A percentile compares a stretch with the other conserved stretches of the same genome.
These are phyloP conservation scores for Erysiphe pulchra DNA, from an alignment of 2,329 filamentous ascomycete genomes.

Conservation along the genomic window DNA sequence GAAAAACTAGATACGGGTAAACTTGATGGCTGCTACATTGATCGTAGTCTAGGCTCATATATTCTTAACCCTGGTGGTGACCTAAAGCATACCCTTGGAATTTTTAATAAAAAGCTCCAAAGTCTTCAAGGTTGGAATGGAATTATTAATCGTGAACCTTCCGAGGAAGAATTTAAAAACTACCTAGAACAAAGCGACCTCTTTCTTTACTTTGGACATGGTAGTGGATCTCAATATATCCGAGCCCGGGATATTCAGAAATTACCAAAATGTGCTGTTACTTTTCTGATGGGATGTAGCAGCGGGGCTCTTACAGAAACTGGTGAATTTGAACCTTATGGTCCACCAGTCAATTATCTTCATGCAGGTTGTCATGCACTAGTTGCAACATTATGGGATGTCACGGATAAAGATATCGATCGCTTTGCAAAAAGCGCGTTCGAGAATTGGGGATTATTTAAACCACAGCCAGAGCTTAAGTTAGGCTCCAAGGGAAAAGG, in stretches of 20 bases:
- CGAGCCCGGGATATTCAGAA: constrained; percentile 59
- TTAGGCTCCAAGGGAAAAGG: constrained; percentile 11
- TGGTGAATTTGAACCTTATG: constrained; percentile 75
- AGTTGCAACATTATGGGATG: constrained; percentile 88
- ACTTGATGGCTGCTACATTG: constrained; percentile 27
- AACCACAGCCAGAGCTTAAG: constrained; percentile 1
- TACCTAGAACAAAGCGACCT: constrained; percentile 42
- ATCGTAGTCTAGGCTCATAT: constrained; percentile 34
- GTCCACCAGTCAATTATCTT: constrained; percentile 78
- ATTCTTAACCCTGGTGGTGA: constrained; percentile 80
- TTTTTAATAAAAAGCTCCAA: constrained; percentile 42
- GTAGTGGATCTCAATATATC: constrained; percentile 84
- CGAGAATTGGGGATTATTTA: constrained; percentile 56
- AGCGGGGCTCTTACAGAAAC: constrained; percentile 58
- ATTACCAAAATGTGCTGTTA: constrained; percentile 51
- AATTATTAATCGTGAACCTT: constrained; percentile 42
- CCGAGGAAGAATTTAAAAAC: constrained; percentile 49
- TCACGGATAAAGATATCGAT: constrained; percentile 93
- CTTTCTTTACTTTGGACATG: constrained; percentile 87
- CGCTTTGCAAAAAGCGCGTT: constrained; percentile 59
- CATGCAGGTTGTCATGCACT: constrained; percentile 67
- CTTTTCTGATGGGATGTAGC: constrained; percentile 85
- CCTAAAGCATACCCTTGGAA: constrained; percentile 51
- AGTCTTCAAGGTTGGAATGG: constrained; percentile 42
- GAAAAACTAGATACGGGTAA: constrained; percentile 2